phyloP scores from a whole-genome alignment of 805 yeast species.

The Metschnikowia peoriensis region DNA sequence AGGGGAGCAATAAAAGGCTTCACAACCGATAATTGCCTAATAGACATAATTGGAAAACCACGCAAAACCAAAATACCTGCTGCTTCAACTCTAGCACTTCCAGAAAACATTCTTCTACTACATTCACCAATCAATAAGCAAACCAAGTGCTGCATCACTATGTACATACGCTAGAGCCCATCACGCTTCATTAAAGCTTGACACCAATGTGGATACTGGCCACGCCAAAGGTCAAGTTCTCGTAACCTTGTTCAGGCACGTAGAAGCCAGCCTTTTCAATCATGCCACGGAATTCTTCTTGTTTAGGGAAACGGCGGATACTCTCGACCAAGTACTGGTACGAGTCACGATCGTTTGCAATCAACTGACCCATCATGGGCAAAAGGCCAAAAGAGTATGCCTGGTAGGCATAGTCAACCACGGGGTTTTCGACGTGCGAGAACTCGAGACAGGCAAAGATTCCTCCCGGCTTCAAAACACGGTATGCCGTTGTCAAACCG shows the following conservation, averaged over 20 bases:
- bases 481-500: constrained; percentile 91
- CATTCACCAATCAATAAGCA: not conserved
- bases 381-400: constrained; percentile 84
- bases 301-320: constrained; percentile 86
- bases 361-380: constrained; percentile 93
- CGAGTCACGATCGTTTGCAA: constrained; percentile 94
- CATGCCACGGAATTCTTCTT: constrained; percentile 88
- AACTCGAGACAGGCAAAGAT: constrained; percentile 95
- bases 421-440: constrained; percentile 81
- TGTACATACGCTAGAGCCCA: constrained; percentile 13
- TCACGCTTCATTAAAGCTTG: constrained; percentile 50
- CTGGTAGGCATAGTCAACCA: constrained; percentile 74
- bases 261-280: constrained; percentile 93
- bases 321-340: constrained; percentile 96
- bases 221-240: constrained; percentile 89
- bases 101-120: too few species aligned
- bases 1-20: too few species aligned
- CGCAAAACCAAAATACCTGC: too few species aligned
- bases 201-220: constrained; percentile 97
- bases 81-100: not conserved
- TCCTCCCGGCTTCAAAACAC: constrained; percentile 96
- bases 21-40: too few species aligned
- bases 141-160: not conserved
- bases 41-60: too few species aligned
- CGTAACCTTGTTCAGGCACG: constrained; percentile 84